Evolutionary conservation across 805 yeast species (phyloP).

Genomic region (Candida ulmi): DNA sequence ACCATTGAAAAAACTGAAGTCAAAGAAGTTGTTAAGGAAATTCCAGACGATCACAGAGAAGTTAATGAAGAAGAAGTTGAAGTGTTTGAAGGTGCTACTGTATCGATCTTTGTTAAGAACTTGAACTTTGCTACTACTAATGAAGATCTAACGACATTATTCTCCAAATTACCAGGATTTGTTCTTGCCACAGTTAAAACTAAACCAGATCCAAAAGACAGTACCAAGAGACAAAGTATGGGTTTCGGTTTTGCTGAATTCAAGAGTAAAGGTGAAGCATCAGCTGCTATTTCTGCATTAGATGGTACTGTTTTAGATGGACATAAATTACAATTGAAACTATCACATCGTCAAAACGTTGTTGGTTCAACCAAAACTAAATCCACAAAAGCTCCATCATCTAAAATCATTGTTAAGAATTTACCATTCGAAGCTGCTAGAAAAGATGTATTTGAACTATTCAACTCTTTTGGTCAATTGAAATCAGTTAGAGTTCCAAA

Average conservation of each 20-base stretch:
- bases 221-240: slow-evolving; percentile 75
- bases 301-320: slow-evolving; percentile 82
- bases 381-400: slow-evolving; percentile 35
- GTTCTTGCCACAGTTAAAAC: slow-evolving; percentile 76
- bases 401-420: slow-evolving; percentile 90
- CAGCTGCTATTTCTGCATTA: slow-evolving; percentile 62
- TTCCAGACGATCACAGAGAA: slow-evolving; percentile 24
- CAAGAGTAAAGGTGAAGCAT: slow-evolving; percentile 70
- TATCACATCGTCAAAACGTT: slow-evolving; percentile 71
- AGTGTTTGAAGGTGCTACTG: slow-evolving; percentile 62
- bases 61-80: slow-evolving; percentile 31
- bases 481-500: slow-evolving; percentile 94
- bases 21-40: slow-evolving; percentile 13
- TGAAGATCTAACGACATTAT: slow-evolving; percentile 48
- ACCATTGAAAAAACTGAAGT: slow-evolving; percentile 27
- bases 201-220: slow-evolving; percentile 78
- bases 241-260: slow-evolving; percentile 97
- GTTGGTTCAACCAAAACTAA: slow-evolving; percentile 22
- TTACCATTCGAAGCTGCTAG: slow-evolving; percentile 94
- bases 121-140: slow-evolving; percentile 78
- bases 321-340: slow-evolving; percentile 81
- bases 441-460: slow-evolving; percentile 86
- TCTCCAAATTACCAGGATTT: slow-evolving; percentile 74
- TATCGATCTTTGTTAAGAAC: slow-evolving; percentile 87
- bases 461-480: slow-evolving; percentile 91